phyloP scores from a whole-genome alignment of 2,329 filamentous ascomycete genomes.

The Claviceps sp. region DNA sequence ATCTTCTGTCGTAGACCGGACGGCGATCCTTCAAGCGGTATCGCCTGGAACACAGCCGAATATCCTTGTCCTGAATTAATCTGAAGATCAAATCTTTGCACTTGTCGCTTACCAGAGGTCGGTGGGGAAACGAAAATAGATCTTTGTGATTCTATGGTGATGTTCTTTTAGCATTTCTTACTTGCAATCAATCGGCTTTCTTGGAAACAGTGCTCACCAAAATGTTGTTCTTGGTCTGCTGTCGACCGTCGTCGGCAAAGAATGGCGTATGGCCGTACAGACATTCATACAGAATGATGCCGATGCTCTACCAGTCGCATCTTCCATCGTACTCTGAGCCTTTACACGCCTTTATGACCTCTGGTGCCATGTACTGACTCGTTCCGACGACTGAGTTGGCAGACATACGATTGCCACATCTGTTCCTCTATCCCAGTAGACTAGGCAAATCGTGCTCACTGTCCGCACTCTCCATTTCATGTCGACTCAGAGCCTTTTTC shows the following conservation, averaged over 20 bases:
- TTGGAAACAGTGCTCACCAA: slow-evolving; percentile 35
- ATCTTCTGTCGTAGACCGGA: slow-evolving; percentile 10
- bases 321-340: slow-evolving; percentile 61
- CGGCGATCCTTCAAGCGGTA: slow-evolving; percentile 54
- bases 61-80: slow-evolving; percentile 61
- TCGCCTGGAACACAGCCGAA: slow-evolving; percentile 60
- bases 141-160: slow-evolving; percentile 47
- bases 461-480: slow-evolving; percentile 17
- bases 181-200: background rate
- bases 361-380: slow-evolving; percentile 96
- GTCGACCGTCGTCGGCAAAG: slow-evolving; percentile 60
- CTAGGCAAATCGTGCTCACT: slow-evolving; percentile 17
- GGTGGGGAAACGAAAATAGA: slow-evolving; percentile 57
- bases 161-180: background rate
- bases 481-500: slow-evolving; percentile 18
- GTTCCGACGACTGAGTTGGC: slow-evolving; percentile 86
- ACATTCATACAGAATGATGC: slow-evolving; percentile 89
- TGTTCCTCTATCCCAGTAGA: slow-evolving; percentile 58
- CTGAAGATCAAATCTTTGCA: slow-evolving; percentile 66
- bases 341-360: slow-evolving; percentile 53
- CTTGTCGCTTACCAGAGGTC: slow-evolving; percentile 49
- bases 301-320: slow-evolving; percentile 96
- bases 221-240: slow-evolving; percentile 78
- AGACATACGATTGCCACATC: slow-evolving; percentile 52
- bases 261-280: slow-evolving; percentile 89